Conservation (phyloP, 371 early-diverging fungal species). For the Mucor lusitanicus region DNA sequence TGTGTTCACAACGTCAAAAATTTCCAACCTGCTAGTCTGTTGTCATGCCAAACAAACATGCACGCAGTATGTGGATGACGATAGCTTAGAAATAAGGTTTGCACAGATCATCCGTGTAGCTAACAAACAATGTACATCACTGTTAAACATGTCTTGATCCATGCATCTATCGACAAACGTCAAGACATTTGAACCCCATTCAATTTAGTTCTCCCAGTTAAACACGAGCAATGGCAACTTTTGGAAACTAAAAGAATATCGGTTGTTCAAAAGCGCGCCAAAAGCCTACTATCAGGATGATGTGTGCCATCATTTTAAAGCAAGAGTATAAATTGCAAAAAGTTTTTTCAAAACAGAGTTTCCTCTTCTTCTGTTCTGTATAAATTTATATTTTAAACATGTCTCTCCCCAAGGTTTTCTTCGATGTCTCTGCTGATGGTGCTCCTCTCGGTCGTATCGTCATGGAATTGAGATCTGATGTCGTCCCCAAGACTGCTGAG, state of each 20-base stretch:
- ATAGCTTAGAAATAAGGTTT: background rate
- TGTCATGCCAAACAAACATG: background rate
- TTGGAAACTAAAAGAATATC: slow-evolving; percentile 4
- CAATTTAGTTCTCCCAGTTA: background rate
- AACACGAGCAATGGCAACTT: slow-evolving; percentile 4
- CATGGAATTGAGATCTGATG: slow-evolving; percentile 81
- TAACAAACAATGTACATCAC: background rate
- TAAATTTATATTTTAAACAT: background rate
- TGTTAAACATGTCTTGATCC: background rate
- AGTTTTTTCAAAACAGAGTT: background rate
- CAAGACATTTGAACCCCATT: background rate
- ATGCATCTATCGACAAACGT: background rate
- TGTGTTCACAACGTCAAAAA: background rate
- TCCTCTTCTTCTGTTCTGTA: background rate
- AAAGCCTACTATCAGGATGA: background rate
- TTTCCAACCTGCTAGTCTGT: background rate
- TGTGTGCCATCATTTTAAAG: background rate
- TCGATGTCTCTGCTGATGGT: slow-evolving; percentile 59
- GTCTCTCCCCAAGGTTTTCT: slow-evolving; percentile 46
- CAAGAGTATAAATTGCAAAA: background rate
- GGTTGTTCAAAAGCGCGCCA: background rate
- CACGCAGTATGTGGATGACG: background rate
- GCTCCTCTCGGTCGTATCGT: slow-evolving; percentile 57
- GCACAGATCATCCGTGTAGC: background rate
- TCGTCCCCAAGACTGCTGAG: slow-evolving; percentile 96